phyloP scores from a whole-genome alignment of 352 stramenopile genomes.

The Globisporangium solare region DNA sequence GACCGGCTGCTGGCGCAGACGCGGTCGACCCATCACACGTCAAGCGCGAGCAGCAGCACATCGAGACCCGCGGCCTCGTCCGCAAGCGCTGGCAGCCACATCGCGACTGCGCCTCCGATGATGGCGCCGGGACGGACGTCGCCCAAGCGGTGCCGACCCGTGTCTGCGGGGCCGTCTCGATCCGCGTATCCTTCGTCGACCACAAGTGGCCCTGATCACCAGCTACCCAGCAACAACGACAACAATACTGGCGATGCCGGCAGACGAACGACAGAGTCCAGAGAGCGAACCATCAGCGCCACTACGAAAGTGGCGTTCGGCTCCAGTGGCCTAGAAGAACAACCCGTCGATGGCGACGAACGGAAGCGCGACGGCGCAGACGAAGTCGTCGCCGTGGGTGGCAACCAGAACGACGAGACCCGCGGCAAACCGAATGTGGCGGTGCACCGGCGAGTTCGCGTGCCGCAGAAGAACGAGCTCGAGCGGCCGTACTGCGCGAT shows the following conservation, averaged over 20 bases:
- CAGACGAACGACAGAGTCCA: neutral
- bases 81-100: slow-evolving; percentile 11
- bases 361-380: too few relatives aligned
- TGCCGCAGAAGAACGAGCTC: slow-evolving; percentile 54
- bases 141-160: slow-evolving; percentile 55
- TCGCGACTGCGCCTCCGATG: slow-evolving; percentile 7
- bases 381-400: too few relatives aligned
- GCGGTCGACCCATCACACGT: slow-evolving; percentile 23
- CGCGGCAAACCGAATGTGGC: neutral
- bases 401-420: neutral
- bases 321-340: neutral
- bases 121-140: slow-evolving; percentile 44
- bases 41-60: neutral
- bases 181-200: slow-evolving; percentile 31
- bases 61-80: neutral
- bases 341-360: neutral
- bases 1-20: slow-evolving; percentile 45
- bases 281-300: neutral
- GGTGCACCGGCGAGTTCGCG: slow-evolving; percentile 31
- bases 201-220: slow-evolving; percentile 13
- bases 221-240: neutral
- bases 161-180: slow-evolving; percentile 54
- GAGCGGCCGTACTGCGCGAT: slow-evolving; percentile 72
- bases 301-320: neutral
- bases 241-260: neutral